Evolutionary conservation across 2,329 filamentous ascomycete species (phyloP).

Genomic region (Cladosporium sp.): DNA sequence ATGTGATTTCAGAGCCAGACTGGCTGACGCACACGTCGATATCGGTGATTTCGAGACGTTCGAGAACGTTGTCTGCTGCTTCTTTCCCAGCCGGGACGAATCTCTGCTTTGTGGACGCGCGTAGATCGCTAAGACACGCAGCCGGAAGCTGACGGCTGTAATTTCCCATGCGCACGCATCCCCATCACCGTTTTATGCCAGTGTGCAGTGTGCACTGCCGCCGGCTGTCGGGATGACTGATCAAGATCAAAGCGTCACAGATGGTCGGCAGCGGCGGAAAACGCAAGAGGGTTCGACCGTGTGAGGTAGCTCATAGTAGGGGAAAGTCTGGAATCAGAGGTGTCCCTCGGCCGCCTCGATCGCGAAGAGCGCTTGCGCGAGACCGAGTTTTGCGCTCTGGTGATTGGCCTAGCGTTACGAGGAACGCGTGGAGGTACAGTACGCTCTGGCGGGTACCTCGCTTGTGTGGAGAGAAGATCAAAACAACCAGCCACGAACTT

Average conservation of each 20-base stretch:
- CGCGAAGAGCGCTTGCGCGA: neutral
- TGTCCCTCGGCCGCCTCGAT: too few relatives aligned
- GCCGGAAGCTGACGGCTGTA: neutral
- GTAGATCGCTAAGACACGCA: neutral
- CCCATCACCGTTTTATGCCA: neutral
- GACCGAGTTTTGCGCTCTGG: neutral
- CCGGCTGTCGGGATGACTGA: neutral
- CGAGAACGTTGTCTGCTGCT: too few relatives aligned
- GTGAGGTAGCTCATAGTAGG: neutral
- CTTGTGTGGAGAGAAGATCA: neutral
- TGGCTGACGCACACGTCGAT: neutral
- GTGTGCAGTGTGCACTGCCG: neutral
- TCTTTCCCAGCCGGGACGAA: too few relatives aligned
- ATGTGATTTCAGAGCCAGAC: neutral
- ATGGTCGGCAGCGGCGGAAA: neutral
- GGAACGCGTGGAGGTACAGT: conserved; percentile 1
- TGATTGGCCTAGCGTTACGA: neutral
- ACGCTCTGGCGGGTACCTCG: neutral
- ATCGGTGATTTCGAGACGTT: neutral
- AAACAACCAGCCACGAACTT: neutral
- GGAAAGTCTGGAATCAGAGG: neutral
- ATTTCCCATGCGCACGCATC: neutral
- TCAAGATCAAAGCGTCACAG: neutral
- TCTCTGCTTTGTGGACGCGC: neutral
- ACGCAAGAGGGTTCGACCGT: neutral